Evolutionary conservation across 305 asterid genomes (phyloP).

Genomic region (Fraxinus albicans): DNA sequence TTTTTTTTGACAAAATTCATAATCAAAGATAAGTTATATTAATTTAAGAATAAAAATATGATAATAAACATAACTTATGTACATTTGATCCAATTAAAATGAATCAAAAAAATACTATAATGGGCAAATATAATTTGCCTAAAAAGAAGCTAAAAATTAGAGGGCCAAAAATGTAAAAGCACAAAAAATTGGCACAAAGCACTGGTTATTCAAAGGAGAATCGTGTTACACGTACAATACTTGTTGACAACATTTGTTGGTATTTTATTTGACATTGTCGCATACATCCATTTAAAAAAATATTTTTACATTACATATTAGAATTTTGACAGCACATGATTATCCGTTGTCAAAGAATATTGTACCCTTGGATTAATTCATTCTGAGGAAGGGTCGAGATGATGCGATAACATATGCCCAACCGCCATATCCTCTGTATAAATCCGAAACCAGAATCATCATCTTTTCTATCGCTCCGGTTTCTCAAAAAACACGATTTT

Average conservation of each 20-base stretch:
- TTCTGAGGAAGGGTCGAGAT: slow-evolving; percentile 23
- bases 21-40: not conserved
- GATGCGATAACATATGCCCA: slow-evolving; percentile 4
- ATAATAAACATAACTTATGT: not conserved
- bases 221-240: too few species aligned
- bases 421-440: not conserved
- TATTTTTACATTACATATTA: too few species aligned
- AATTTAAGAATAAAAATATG: too few species aligned
- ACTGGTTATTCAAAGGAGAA: not conserved
- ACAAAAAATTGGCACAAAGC: not conserved
- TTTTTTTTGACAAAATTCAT: not conserved
- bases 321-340: too few species aligned
- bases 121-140: not conserved
- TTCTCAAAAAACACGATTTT: not conserved
- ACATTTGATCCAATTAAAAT: too few species aligned
- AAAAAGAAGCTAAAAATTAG: not conserved
- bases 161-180: not conserved
- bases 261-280: too few species aligned
- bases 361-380: too few species aligned
- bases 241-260: too few species aligned
- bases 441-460: not conserved
- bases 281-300: too few species aligned
- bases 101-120: too few species aligned
- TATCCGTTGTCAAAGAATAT: too few species aligned
- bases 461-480: not conserved